phyloP scores from a whole-genome alignment of 495 filamentous ascomycete genomes.

The Xylaria grammica region DNA sequence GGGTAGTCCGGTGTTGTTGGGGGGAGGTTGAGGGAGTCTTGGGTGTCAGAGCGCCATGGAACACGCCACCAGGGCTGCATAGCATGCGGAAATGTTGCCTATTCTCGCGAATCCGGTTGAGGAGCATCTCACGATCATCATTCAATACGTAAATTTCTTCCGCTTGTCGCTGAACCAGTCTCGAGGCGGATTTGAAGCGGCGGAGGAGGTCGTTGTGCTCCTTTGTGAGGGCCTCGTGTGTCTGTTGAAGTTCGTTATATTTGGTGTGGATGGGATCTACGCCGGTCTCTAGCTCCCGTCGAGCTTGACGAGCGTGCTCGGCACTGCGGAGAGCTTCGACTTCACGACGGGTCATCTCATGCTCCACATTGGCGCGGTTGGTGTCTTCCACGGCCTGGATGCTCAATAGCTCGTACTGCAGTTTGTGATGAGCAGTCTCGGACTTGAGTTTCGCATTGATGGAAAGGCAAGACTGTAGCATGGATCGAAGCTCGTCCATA shows the following conservation, averaged over 20 bases:
- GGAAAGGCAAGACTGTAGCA: slow-evolving; percentile 57
- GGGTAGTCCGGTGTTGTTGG: slow-evolving; percentile 53
- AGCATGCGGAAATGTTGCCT: slow-evolving; percentile 79
- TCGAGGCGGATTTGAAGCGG: slow-evolving; percentile 73
- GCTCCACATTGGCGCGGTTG: slow-evolving; percentile 89
- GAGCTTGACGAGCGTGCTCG: slow-evolving; percentile 55
- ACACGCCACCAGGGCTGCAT: slow-evolving; percentile 59
- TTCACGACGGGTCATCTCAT: slow-evolving; percentile 88
- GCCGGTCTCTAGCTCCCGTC: slow-evolving; percentile 47
- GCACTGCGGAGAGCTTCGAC: slow-evolving; percentile 81
- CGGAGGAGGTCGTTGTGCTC: slow-evolving; percentile 68
- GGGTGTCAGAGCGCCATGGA: slow-evolving; percentile 59
- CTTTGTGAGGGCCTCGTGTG: slow-evolving; percentile 64
- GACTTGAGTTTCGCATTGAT: slow-evolving; percentile 71
- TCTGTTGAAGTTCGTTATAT: slow-evolving; percentile 52
- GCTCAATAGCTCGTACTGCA: slow-evolving; percentile 85
- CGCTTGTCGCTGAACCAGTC: slow-evolving; percentile 68
- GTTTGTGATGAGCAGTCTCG: slow-evolving; percentile 86
- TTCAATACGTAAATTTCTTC: slow-evolving; percentile 67
- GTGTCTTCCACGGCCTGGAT: slow-evolving; percentile 86
- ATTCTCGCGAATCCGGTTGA: slow-evolving; percentile 85
- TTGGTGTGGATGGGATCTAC: slow-evolving; percentile 49
- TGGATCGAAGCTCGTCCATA: slow-evolving; percentile 60
- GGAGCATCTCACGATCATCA: slow-evolving; percentile 76
- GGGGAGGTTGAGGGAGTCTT: slow-evolving; percentile 56